A percentile compares a stretch with the other conserved stretches of the same genome.
Conservation (phyloP, 2,329 filamentous ascomycete genomes). For the Nannizziopsis arthrosporioides region DNA sequence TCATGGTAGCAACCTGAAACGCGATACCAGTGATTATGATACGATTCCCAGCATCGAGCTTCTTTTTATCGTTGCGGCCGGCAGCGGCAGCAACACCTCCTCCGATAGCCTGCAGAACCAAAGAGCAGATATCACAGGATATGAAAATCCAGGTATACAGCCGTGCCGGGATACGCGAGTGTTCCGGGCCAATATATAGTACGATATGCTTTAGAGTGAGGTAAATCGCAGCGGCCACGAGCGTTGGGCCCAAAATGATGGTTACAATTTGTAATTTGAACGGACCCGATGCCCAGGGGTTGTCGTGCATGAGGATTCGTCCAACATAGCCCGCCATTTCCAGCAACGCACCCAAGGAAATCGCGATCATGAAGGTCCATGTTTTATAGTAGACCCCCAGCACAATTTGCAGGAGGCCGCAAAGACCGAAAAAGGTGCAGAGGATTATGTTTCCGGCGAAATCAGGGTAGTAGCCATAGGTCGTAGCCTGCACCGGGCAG, state of each 20-base stretch:
- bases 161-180: slow-evolving; percentile 38
- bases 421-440: slow-evolving; percentile 40
- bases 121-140: slow-evolving; percentile 46
- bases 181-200: slow-evolving; percentile 41
- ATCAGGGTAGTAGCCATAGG: slow-evolving; percentile 45
- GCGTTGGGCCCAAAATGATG: slow-evolving; percentile 47
- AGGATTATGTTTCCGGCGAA: slow-evolving; percentile 44
- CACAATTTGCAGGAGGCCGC: slow-evolving; percentile 38
- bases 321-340: slow-evolving; percentile 47
- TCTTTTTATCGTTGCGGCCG: slow-evolving; percentile 23
- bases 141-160: slow-evolving; percentile 51
- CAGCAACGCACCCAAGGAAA: slow-evolving; percentile 39
- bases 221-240: slow-evolving; percentile 45
- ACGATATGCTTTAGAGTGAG: slow-evolving; percentile 47
- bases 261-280: slow-evolving; percentile 47
- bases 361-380: slow-evolving; percentile 45
- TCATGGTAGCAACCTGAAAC: slow-evolving; percentile 44
- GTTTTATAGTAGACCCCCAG: slow-evolving; percentile 43
- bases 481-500: slow-evolving; percentile 38
- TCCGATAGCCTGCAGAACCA: slow-evolving; percentile 48
- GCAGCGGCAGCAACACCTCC: slow-evolving; percentile 47
- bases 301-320: slow-evolving; percentile 42
- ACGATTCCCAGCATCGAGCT: slow-evolving; percentile 40
- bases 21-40: slow-evolving; percentile 49
- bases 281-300: slow-evolving; percentile 39